Base-by-base conservation (phyloP, 225 moss, liverwort and hornwort genomes). In the Physcomitrellopsis africana region DNA sequence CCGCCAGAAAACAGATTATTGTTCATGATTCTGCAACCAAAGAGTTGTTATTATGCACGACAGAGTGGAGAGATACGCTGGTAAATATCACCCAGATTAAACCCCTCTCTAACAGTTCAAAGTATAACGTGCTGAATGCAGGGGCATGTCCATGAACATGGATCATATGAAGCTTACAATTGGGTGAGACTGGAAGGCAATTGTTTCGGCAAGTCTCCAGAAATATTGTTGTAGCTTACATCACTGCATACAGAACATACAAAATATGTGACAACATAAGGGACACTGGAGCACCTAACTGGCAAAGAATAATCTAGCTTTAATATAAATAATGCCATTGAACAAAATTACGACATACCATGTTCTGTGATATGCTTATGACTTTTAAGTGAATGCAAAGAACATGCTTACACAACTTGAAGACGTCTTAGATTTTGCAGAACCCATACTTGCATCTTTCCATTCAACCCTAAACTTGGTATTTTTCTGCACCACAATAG, bases 161-260 rank as follows among this genome's bases (percentile, higher is more conserved):
- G 26, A 59, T 24, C 48, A 37, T 26, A 47, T 41, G 16, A 41
- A 22, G 37, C 86, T 79, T 79, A 89, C 89, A 89, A 18, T 67
- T 89, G 63, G 54, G 56, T 74, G 65, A 74, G 53, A 55, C 14
- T 83, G 0, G 55, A 15, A 43, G 88, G 86, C 11, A 89, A 46
- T 49, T 65, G 86, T 65, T 78, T 72, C 1, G 83, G 81, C 8
- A 83, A 46, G 49, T 63, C 76, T 56, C 83, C 86, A 61, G 79
- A 69, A 63, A 89, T 42, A 41, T 89, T 83, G 77, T 89, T 89
- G 67, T 78, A 72, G 74, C 86, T 86, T 48, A 89, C 46, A 7
- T 89, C 86, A 17, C 89, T 89, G 83, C 57, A 54, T 27, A 14
- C 0, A 27, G 15, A 67, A 74, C 23, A 9, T 11, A 19, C 59